Conservation (phyloP, 495 filamentous ascomycete genomes). For the Podospora anserina region DNA sequence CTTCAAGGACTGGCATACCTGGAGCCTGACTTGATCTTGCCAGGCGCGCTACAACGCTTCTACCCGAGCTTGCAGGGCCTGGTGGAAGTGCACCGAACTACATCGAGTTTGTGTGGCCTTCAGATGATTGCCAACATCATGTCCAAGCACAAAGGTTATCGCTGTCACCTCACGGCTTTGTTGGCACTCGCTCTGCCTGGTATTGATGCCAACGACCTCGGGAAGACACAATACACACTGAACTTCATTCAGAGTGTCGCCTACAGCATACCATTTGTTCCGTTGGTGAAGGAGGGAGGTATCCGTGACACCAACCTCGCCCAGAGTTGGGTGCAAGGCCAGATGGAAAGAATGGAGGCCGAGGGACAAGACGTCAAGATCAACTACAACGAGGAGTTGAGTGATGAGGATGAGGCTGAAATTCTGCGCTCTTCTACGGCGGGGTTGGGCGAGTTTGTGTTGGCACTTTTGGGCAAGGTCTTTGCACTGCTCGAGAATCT, state of each 20-base stretch:
- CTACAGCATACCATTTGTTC: conserved; percentile 89
- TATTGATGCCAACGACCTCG: conserved; percentile 96
- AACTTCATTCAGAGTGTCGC: conserved; percentile 92
- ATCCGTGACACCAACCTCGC: conserved; percentile 76
- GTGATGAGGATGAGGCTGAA: conserved; percentile 79
- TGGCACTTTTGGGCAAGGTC: conserved; percentile 85
- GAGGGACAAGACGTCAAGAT: conserved; percentile 80
- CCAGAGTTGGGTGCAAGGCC: conserved; percentile 87
- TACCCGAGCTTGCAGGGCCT: conserved; percentile 95
- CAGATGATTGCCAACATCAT: conserved; percentile 87
- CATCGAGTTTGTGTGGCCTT: conserved; percentile 84
- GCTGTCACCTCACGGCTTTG: conserved; percentile 91
- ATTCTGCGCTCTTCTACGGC: conserved; percentile 96
- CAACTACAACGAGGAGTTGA: conserved; percentile 78
- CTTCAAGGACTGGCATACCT: conserved; percentile 86
- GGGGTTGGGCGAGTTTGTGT: conserved; percentile 85
- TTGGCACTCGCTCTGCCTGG: conserved; percentile 89
- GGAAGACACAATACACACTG: conserved; percentile 90
- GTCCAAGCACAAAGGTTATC: conserved; percentile 83
- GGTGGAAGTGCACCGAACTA: conserved; percentile 95
- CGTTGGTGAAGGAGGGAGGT: conserved; percentile 69
- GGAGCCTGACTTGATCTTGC: conserved; percentile 88
- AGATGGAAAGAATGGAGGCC: conserved; percentile 89
- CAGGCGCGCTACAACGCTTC: conserved; percentile 90
- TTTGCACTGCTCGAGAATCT: conserved; percentile 95